These are phyloP conservation scores for Fusarium compactum DNA, from an alignment of 2,329 filamentous ascomycete species.

Conservation along the genomic window DNA sequence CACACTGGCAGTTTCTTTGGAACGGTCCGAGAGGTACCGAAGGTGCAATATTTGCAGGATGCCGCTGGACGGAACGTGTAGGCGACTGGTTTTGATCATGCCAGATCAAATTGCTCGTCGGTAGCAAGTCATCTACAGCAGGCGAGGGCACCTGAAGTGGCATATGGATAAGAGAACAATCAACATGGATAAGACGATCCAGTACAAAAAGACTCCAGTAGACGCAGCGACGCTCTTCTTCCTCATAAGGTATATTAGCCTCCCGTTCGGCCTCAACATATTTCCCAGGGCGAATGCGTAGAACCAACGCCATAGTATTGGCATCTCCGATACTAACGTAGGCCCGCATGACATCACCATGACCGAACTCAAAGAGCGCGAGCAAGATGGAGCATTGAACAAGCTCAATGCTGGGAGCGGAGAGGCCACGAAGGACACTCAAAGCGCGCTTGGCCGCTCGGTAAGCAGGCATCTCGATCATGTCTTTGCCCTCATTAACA, in stretches of 20 bases:
- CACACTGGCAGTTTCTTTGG: constrained; percentile 53
- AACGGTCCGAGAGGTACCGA: constrained; percentile 52
- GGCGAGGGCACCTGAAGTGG: constrained; percentile 54
- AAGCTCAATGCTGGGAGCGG: constrained; percentile 54
- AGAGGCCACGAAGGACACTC: constrained; percentile 52
- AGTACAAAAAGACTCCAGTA: constrained; percentile 61
- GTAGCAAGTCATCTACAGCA: constrained; percentile 52
- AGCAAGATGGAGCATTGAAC: constrained; percentile 58
- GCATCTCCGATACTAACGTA: constrained; percentile 59
- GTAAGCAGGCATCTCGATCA: constrained; percentile 57
- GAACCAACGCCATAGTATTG: constrained; percentile 52
- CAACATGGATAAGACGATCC: constrained; percentile 55
- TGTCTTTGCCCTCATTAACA: constrained; percentile 51
- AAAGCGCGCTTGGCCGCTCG: constrained; percentile 55
- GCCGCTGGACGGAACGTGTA: constrained; percentile 43
- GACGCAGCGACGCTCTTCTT: constrained; percentile 56
- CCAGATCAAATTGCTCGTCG: constrained; percentile 53
- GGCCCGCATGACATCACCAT: constrained; percentile 56
- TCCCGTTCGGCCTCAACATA: constrained; percentile 50
- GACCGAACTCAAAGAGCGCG: constrained; percentile 59
- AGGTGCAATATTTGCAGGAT: constrained; percentile 47
- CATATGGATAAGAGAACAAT: constrained; percentile 49
- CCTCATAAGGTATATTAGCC: constrained; percentile 47
- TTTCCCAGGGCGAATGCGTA: constrained; percentile 55
- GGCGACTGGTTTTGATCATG: constrained; percentile 42